Conservation (phyloP, 208 protist species). For the Blastocrithidia nonstop region DNA sequence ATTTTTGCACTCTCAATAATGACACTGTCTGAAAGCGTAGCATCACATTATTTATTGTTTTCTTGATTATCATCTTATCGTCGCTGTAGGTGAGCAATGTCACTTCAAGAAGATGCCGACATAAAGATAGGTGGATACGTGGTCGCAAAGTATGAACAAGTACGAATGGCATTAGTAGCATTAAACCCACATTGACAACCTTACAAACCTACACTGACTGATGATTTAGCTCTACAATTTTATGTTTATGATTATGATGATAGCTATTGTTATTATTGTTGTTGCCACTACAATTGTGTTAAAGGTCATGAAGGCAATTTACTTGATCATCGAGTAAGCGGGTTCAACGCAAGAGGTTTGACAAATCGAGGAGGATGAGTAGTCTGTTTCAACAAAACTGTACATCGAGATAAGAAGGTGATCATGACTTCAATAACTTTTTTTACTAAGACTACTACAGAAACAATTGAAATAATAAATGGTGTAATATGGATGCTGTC, state of each 20-base stretch:
- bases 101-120: conserved; percentile 11
- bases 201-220: conserved; percentile 39
- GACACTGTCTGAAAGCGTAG: too few species aligned
- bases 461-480: neutral
- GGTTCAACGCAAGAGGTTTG: conserved; percentile 23
- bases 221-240: too few species aligned
- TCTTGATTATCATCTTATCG: too few species aligned
- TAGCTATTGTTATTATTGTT: too few species aligned
- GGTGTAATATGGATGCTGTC: neutral
- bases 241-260: too few species aligned
- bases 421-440: neutral
- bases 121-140: conserved; percentile 41
- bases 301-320: conserved; percentile 16
- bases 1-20: neutral
- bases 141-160: conserved; percentile 59
- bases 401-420: neutral
- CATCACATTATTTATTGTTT: too few species aligned
- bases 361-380: conserved; percentile 19
- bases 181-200: conserved; percentile 78
- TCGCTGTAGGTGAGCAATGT: conserved; percentile 50
- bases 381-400: conserved; percentile 17
- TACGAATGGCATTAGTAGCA: conserved; percentile 70
- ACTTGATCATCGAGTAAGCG: conserved; percentile 56
- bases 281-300: conserved; percentile 2
- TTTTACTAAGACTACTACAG: neutral